Evolutionary conservation across 495 filamentous ascomycete genomes (phyloP).

Genomic region (Aspergillus baeticus): DNA sequence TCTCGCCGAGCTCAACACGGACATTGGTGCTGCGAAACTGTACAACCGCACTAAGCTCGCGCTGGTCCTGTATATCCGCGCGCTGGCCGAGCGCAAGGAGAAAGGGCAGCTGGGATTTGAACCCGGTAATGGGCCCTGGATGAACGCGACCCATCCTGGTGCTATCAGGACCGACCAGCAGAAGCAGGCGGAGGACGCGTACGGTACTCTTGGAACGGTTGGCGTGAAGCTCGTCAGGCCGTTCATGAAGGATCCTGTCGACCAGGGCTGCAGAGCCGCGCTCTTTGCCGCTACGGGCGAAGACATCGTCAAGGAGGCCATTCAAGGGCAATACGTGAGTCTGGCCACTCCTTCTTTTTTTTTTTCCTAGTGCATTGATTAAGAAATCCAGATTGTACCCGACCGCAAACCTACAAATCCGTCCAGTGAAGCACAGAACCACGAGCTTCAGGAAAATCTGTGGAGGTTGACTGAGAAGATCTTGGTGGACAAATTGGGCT

Average conservation of each 20-base stretch:
- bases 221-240: background rate
- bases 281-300: background rate
- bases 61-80: background rate
- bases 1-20: background rate
- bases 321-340: background rate
- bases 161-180: background rate
- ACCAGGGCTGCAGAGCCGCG: background rate
- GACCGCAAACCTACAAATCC: background rate
- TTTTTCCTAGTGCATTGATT: background rate
- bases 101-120: background rate
- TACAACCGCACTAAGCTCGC: background rate
- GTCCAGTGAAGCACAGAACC: background rate
- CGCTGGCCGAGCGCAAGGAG: background rate
- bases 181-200: background rate
- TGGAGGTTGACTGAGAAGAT: slow-evolving; percentile 1
- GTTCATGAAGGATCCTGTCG: background rate
- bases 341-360: background rate
- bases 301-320: background rate
- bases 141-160: background rate
- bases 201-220: background rate
- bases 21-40: background rate
- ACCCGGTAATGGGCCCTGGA: background rate
- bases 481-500: background rate
- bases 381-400: background rate
- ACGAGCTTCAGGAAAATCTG: slow-evolving; percentile 1